A percentile compares a stretch with the other conserved stretches of the same genome.
Evolutionary conservation across 2,329 filamentous ascomycete species (phyloP).

Genomic region (Lasiodiplodia sp.): DNA sequence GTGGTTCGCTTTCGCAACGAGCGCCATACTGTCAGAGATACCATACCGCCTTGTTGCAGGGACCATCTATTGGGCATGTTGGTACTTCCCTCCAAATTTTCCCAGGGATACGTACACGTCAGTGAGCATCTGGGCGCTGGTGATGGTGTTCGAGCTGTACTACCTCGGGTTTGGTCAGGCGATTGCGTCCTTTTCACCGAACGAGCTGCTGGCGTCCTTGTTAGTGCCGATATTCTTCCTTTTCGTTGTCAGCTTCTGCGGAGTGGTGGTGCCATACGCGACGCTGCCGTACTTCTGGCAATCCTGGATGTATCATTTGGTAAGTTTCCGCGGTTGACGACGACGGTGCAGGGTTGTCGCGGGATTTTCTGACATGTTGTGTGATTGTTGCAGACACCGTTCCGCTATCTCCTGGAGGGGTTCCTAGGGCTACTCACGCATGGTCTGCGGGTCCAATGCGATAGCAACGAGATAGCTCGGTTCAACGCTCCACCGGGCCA

Average conservation of each 20-base stretch:
- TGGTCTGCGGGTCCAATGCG: constrained; percentile 63
- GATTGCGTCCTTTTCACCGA: constrained; percentile 71
- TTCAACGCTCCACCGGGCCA: constrained; percentile 66
- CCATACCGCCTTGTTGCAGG: constrained; percentile 73
- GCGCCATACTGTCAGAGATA: constrained; percentile 71
- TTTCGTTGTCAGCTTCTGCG: constrained; percentile 75
- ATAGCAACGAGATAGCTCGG: constrained; percentile 63
- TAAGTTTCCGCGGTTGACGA: background rate
- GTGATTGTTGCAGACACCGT: constrained; percentile 69
- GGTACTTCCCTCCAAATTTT: constrained; percentile 64
- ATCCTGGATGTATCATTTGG: constrained; percentile 46
- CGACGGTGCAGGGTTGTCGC: constrained; percentile 5
- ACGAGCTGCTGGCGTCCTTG: constrained; percentile 70
- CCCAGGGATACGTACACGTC: constrained; percentile 63
- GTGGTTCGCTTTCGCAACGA: constrained; percentile 74
- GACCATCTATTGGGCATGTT: constrained; percentile 64
- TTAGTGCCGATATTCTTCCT: constrained; percentile 74
- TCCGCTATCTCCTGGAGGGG: constrained; percentile 70
- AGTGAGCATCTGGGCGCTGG: constrained; percentile 68
- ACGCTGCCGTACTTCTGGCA: constrained; percentile 72
- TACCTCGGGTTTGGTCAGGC: constrained; percentile 71
- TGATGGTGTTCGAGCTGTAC: constrained; percentile 72
- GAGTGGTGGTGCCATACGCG: constrained; percentile 73
- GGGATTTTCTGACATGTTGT: constrained; percentile 46
- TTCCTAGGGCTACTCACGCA: constrained; percentile 65